Conservation (phyloP, 148 eudicot genomes). For the Pouteria glomerata region DNA sequence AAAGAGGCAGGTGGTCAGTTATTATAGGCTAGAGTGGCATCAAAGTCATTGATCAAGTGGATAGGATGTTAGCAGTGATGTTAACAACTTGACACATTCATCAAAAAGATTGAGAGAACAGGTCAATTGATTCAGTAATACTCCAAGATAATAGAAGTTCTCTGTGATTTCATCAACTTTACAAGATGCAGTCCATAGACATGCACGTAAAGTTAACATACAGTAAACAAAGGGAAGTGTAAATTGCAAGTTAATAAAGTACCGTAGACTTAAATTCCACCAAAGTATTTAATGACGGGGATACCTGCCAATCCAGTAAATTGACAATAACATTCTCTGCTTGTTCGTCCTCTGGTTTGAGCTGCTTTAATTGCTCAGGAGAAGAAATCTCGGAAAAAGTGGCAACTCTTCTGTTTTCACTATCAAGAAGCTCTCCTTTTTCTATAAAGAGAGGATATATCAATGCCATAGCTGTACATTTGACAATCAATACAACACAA, state of each 20-base stretch:
- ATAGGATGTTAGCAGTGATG: not conserved
- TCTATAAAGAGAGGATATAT: conserved; percentile 70
- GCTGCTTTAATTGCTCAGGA: conserved; percentile 57
- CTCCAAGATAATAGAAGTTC: not conserved
- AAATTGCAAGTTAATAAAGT: not conserved
- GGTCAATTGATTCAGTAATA: not conserved
- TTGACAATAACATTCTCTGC: conserved; percentile 56
- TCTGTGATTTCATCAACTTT: not conserved
- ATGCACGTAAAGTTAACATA: not conserved
- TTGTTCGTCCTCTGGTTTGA: conserved; percentile 38
- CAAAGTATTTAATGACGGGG: not conserved
- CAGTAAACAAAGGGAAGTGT: not conserved
- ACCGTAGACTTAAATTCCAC: not conserved
- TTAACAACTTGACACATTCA: not conserved
- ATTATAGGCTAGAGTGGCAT: not conserved
- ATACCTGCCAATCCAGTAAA: conserved; percentile 92
- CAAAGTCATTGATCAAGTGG: not conserved
- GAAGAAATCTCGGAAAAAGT: conserved; percentile 69
- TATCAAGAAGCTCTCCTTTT: conserved; percentile 50
- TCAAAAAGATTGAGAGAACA: not conserved
- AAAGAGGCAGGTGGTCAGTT: too few species aligned
- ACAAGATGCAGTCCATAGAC: not conserved
- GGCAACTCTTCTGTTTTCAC: conserved; percentile 55
- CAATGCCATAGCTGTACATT: conserved; percentile 69
- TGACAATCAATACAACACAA: conserved; percentile 7